A percentile compares a stretch with the other conserved stretches of the same genome.
phyloP scores from a whole-genome alignment of 2,329 filamentous ascomycete genomes.

The Pseudogymnoascus sp. region DNA sequence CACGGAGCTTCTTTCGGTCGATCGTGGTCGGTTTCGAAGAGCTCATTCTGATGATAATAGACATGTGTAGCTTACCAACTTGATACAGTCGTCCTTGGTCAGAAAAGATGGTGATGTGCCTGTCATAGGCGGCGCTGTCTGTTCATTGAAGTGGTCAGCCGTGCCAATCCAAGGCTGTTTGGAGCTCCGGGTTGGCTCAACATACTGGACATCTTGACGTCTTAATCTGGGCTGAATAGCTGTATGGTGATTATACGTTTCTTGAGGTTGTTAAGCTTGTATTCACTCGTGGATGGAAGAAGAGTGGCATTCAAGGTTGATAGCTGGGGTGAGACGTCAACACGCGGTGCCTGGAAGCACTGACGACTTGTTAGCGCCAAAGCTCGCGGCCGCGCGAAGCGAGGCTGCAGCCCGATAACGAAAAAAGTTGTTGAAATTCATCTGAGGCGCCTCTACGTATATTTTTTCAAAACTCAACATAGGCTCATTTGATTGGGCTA shows the following conservation, averaged over 20 bases:
- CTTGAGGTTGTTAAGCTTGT: not conserved
- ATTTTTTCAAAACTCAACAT: slow-evolving; percentile 6
- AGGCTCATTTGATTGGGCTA: slow-evolving; percentile 1
- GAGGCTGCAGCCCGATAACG: slow-evolving; percentile 9
- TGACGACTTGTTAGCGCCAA: slow-evolving; percentile 7
- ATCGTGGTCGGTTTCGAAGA: not conserved
- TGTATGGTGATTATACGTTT: not conserved
- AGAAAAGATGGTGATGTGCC: slow-evolving; percentile 99
- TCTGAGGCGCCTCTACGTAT: not conserved
- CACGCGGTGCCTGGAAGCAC: slow-evolving; percentile 9
- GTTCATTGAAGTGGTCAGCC: slow-evolving; percentile 22
- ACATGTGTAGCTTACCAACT: slow-evolving; percentile 67
- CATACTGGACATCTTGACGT: slow-evolving; percentile 32
- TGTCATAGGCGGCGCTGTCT: slow-evolving; percentile 88
- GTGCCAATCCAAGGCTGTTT: slow-evolving; percentile 2
- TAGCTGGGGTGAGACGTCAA: slow-evolving; percentile 10
- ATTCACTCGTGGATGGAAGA: not conserved
- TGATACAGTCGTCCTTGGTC: slow-evolving; percentile 97
- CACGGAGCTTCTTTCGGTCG: not conserved
- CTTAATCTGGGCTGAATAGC: not conserved
- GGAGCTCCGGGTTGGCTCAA: slow-evolving; percentile 14
- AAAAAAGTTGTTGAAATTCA: slow-evolving; percentile 9
- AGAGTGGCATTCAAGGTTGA: slow-evolving; percentile 1
- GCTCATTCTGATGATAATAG: not conserved
- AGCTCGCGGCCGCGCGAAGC: slow-evolving; percentile 10